Percentiles rank a stretch among this genome's conserved stretches.
Evolutionary conservation across 75 land plant species (phyloP).

Genomic region (Cunninghamia lanceolata): DNA sequence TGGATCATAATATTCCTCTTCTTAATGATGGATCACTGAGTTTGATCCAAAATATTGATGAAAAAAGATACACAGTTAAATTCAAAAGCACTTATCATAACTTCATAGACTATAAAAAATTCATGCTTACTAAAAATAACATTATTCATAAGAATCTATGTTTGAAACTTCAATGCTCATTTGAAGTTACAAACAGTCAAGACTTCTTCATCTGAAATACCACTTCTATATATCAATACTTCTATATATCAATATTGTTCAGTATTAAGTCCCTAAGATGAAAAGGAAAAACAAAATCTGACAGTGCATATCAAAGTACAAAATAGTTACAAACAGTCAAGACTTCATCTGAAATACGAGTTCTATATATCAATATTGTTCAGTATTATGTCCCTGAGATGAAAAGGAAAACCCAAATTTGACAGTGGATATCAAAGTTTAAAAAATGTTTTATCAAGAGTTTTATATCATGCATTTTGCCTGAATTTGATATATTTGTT

Average conservation of each 20-base stretch:
- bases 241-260: no score
- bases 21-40: no score
- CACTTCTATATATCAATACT: no score
- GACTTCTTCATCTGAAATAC: background rate
- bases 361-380: no score
- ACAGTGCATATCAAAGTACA: background rate
- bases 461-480: background rate
- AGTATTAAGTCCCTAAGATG: background rate
- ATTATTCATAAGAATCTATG: background rate
- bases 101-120: no score
- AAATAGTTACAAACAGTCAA: background rate
- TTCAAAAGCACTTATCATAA: no score
- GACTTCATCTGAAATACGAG: background rate
- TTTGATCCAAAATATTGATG: no score
- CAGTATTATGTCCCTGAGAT: background rate
- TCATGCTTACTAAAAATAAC: background rate
- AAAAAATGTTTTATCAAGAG: no score
- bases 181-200: background rate
- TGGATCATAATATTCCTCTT: no score
- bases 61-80: no score
- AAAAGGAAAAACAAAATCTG: background rate
- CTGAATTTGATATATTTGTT: background rate
- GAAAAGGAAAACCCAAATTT: background rate
- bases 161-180: background rate
- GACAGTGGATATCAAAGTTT: background rate